A percentile compares a stretch with the other conserved stretches of the same genome.
Conservation (phyloP, 2,329 filamentous ascomycete genomes). For the Fusarium sacchari region DNA sequence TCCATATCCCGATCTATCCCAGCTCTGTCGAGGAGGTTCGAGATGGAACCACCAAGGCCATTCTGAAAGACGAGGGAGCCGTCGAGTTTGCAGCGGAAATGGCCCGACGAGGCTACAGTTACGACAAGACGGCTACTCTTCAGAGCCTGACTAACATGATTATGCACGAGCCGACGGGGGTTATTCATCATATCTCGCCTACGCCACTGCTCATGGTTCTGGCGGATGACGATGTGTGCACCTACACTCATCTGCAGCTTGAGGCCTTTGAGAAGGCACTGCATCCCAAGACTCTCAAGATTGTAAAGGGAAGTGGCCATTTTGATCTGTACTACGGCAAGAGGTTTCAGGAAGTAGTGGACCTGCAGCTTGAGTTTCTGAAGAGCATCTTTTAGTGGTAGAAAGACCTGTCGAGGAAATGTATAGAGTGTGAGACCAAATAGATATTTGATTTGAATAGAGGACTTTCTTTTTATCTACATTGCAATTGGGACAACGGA, state of each 20-base stretch:
- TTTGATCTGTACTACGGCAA: background rate
- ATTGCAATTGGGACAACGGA: rapidly evolving
- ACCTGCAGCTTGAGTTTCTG: background rate
- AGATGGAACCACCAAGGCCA: background rate
- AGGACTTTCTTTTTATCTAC: background rate
- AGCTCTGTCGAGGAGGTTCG: background rate
- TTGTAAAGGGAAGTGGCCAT: background rate
- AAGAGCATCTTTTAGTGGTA: background rate
- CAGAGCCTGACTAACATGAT: background rate
- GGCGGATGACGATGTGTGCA: background rate
- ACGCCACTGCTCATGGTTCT: background rate
- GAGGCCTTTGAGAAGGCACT: background rate
- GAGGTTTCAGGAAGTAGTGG: background rate
- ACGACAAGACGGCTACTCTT: background rate
- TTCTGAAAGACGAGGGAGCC: background rate
- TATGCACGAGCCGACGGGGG: rapidly evolving
- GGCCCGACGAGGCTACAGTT: background rate
- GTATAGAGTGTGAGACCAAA: background rate
- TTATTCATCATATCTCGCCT: background rate
- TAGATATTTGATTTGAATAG: background rate
- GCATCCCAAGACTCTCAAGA: background rate
- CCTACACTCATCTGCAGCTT: background rate
- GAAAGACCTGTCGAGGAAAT: rapidly evolving
- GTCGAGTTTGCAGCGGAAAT: background rate
- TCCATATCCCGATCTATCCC: background rate